A percentile compares a stretch with the other conserved stretches of the same genome.
Evolutionary conservation across 148 eudicot genomes (phyloP).

Genomic region (Arctostaphylos glauca): DNA sequence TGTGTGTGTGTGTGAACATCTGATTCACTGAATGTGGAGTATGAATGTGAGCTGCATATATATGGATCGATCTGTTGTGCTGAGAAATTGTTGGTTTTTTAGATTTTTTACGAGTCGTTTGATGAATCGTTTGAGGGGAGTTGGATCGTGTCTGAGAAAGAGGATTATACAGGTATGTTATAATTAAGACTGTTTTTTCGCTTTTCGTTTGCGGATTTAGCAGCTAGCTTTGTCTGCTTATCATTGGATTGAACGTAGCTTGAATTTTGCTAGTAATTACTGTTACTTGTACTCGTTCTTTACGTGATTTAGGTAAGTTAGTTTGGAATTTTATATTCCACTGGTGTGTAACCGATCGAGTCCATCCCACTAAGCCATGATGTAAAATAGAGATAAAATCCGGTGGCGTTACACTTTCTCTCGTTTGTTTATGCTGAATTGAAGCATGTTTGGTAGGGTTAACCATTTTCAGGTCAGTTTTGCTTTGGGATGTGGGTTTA

Average conservation of each 20-base stretch:
- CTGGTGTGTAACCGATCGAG: not conserved
- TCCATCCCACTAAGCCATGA: not conserved
- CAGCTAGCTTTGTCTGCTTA: not conserved
- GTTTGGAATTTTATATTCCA: not conserved
- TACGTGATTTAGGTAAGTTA: not conserved
- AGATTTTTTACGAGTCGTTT: conserved; percentile 79
- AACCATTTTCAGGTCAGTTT: not conserved
- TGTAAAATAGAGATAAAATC: not conserved
- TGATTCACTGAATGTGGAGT: not conserved
- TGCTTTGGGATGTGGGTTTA: not conserved
- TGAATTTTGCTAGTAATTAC: not conserved
- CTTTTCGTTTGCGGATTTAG: not conserved
- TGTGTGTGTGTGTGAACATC: not conserved
- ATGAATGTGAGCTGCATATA: not conserved
- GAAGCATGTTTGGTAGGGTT: not conserved
- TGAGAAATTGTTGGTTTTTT: conserved; percentile 10
- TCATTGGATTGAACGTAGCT: not conserved
- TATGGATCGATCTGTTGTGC: conserved; percentile 1
- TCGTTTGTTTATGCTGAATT: not conserved
- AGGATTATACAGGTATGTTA: conserved; percentile 65
- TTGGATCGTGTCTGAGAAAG: conserved; percentile 83
- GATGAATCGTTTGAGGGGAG: conserved; percentile 79
- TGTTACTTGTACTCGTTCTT: not conserved
- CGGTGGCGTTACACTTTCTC: not conserved
- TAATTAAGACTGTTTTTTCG: not conserved